Base-by-base conservation (phyloP, 257 asterid genomes). In the Datura wrightii region DNA sequence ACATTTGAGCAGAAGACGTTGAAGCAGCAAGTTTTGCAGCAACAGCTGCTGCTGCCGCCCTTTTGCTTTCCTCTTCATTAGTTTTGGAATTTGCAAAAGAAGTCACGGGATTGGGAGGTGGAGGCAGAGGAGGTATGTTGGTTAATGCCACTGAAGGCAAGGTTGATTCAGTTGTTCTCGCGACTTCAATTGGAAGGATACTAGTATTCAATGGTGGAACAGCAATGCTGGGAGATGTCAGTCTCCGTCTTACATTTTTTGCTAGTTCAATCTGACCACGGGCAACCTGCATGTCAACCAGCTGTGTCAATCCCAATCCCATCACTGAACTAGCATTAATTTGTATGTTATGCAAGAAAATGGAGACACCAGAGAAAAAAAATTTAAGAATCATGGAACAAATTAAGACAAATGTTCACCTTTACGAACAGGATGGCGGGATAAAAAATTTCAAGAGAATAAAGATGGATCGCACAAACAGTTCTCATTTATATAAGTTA, bases 11-110 rank as follows among this genome's bases (percentile, higher is more conserved):
- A 2, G 99, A 95, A 79, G 99, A 94, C 39, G 97, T 86, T 15
- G 98, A 94, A 18, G 97, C 96, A 41, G 98, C 86, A 5, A 97
- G 93, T 90, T 97, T 94, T 83, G 98, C 99, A 74, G 97, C 99
- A 10, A 97, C 94, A 10, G 98, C 97, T 19, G 99, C 98, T 4
- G 97, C 99, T 0, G 95, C 85, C 10, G 98, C 94, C 89, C 89
- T 95, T 89, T 89, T 97, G 90, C 88, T 91, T 71, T 94, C 98
- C 90, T 93, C 99, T 63, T 90, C 93, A 31, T 82, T 89, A 69
- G 82, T 62, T 70, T 82, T 90, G 74, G 95, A 80, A 86, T 89
- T 85, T 6, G 81, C 63, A 70, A 91, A 89, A 48, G 92, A 85
- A 62, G 92, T 78, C 54, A 79, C 13, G 2, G 93, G 88, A 83